Evolutionary conservation across 1,139 yeast species (phyloP).

Genomic region (Candida sanyaensis): DNA sequence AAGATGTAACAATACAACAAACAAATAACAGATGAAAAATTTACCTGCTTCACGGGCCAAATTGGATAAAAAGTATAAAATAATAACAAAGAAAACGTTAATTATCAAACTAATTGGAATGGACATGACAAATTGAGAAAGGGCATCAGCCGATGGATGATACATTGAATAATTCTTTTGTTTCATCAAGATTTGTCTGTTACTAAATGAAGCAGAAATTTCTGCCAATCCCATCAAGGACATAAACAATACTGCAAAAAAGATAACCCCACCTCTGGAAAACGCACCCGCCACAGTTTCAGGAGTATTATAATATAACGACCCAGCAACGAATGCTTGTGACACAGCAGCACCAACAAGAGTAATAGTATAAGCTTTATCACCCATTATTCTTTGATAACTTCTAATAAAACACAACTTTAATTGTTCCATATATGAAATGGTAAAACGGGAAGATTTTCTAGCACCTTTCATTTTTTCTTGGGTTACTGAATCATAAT

Average conservation of each 20-base stretch:
- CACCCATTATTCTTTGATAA: conserved; percentile 52
- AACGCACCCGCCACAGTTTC: conserved; percentile 47
- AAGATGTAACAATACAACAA: conserved; percentile 31
- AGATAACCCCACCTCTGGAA: conserved; percentile 59
- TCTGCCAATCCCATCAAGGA: conserved; percentile 59
- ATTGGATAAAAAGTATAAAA: conserved; percentile 53
- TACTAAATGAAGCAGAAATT: conserved; percentile 47
- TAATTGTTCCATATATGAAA: conserved; percentile 48
- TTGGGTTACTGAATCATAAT: conserved; percentile 37
- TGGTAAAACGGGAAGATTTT: conserved; percentile 44
- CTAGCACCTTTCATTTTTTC: conserved; percentile 46
- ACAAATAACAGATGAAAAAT: conserved; percentile 53
- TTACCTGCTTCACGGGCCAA: conserved; percentile 54
- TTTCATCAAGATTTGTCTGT: conserved; percentile 55
- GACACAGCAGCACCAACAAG: conserved; percentile 47
- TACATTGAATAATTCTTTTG: conserved; percentile 58
- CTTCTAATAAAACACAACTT: conserved; percentile 49
- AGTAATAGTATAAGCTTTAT: conserved; percentile 49
- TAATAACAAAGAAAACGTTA: conserved; percentile 42
- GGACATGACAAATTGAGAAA: conserved; percentile 47
- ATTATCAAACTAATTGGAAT: conserved; percentile 52
- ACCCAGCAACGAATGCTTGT: conserved; percentile 56
- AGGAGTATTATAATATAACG: conserved; percentile 51
- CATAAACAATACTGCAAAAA: conserved; percentile 54
- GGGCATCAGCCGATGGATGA: conserved; percentile 61